A percentile compares a stretch with the other conserved stretches of the same genome.
Evolutionary conservation across 352 stramenopile genomes (phyloP).

Genomic region (Lagenidium giganteum): DNA sequence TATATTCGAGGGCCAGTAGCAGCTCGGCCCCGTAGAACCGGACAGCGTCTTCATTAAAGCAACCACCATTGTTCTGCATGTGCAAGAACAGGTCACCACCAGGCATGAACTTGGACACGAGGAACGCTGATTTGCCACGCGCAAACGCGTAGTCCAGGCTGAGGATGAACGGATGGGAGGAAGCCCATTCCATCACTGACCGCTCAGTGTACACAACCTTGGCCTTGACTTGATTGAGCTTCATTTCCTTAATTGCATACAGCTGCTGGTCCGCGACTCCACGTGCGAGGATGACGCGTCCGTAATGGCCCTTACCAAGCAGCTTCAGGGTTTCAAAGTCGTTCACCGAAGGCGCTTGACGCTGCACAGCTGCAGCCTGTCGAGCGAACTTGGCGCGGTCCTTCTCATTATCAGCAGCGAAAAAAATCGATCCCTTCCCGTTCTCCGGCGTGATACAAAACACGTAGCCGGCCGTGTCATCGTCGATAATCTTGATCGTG

Average conservation of each 20-base stretch:
- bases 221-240: conserved; percentile 80
- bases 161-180: conserved; percentile 95
- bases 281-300: conserved; percentile 69
- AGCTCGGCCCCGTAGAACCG: conserved; percentile 85
- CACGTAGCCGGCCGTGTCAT: conserved; percentile 68
- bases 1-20: conserved; percentile 76
- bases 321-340: conserved; percentile 83
- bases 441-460: conserved; percentile 69
- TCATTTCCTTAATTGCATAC: conserved; percentile 89
- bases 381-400: conserved; percentile 74
- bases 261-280: conserved; percentile 34
- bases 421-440: conserved; percentile 60
- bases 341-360: conserved; percentile 34
- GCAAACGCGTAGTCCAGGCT: conserved; percentile 96
- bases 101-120: conserved; percentile 98
- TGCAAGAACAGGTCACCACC: conserved; percentile 94
- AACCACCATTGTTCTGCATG: conserved; percentile 83
- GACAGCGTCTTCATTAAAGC: conserved; percentile 70
- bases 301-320: conserved; percentile 80
- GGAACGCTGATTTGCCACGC: conserved; percentile 93
- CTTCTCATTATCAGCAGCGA: conserved; percentile 81
- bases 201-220: conserved; percentile 85
- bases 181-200: conserved; percentile 80
- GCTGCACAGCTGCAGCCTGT: conserved; percentile 50
- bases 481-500: conserved; percentile 72